Percentiles rank a stretch among this genome's conserved stretches.
Conservation (phyloP, 2,329 filamentous ascomycete species). For the Fusarium sp. region DNA sequence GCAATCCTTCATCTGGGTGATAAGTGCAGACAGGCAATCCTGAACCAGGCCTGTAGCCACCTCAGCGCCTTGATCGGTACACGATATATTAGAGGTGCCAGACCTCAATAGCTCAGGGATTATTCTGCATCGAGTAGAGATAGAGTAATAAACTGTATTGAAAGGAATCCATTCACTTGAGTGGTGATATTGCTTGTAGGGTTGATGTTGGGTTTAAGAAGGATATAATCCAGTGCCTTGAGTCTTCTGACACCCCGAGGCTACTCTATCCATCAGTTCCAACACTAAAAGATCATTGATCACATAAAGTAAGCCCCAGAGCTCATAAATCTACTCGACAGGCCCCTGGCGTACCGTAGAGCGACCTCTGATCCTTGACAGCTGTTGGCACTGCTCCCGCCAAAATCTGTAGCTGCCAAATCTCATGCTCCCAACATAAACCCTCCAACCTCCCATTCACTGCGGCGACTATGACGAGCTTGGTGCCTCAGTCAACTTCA, state of each 20-base stretch:
- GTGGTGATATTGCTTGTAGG: neutral
- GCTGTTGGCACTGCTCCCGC: slow-evolving; percentile 21
- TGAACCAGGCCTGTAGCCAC: no score
- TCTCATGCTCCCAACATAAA: neutral
- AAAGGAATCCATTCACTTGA: neutral
- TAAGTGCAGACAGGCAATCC: no score
- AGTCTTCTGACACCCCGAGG: neutral
- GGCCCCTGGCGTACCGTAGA: neutral
- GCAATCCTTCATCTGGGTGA: no score
- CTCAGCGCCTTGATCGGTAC: neutral
- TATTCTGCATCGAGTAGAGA: neutral
- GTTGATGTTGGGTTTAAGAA: neutral
- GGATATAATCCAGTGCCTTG: neutral
- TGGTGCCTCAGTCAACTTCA: slow-evolving; percentile 13
- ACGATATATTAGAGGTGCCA: neutral
- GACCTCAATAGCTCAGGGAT: neutral
- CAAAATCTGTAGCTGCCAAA: slow-evolving; percentile 15
- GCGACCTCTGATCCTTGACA: neutral
- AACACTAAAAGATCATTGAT: neutral
- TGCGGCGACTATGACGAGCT: neutral
- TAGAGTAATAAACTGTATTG: fast-evolving
- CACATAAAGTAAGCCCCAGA: neutral
- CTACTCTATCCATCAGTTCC: neutral
- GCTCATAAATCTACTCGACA: neutral
- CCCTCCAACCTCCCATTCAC: neutral